Base-by-base conservation (phyloP, 225 moss, liverwort and hornwort species). In the Sphagnum contortum region DNA sequence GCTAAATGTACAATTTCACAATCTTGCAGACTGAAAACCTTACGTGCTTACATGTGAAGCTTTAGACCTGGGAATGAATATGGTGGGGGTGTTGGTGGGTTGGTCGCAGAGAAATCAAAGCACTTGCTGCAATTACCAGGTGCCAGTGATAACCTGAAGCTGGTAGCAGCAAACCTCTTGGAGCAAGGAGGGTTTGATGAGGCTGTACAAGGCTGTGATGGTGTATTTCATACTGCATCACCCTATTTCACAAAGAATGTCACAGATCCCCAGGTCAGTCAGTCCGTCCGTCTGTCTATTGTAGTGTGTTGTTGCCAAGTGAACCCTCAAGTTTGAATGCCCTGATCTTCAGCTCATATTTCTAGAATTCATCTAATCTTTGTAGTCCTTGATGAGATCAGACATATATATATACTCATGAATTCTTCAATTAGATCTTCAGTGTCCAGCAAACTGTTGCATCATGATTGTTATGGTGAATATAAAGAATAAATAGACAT, bases 171-270 rank as follows among this genome's bases (percentile, higher is more conserved):
- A 5, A 87, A 92, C 47, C 86, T 93, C 47, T 73, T 93, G 9
- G 66, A 75, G 47, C 75, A 76, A 3, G 93, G 86, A 64, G 83
- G 86, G 29, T 93, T 86, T 60, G 88, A 93, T 70, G 54, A 65
- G 3, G 84, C 75, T 49, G 84, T 90, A 12, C 65, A 81, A 44
- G 93, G 86, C 11, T 88, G 78, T 47, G 85, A 88, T 48, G 75
- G 87, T 44, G 86, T 92, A 58, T 92, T 89, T 47, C 92, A 92
- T 71, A 89, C 87, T 2, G 92, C 92, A 5, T 92, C 92, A 44
- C 92, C 92, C 3, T 81, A 80, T 54, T 88, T 83, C 57, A 5
- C 71, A 50, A 84, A 84, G 29, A 69, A 81, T 9, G 3, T 81
- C 63, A 84, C 88, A 3, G 79, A 83, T 68, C 86, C 90, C 49